A percentile compares a stretch with the other conserved stretches of the same genome.
These are phyloP conservation scores for Mortierella sp. DNA, from an alignment of 371 early-diverging fungal species.

Conservation along the genomic window DNA sequence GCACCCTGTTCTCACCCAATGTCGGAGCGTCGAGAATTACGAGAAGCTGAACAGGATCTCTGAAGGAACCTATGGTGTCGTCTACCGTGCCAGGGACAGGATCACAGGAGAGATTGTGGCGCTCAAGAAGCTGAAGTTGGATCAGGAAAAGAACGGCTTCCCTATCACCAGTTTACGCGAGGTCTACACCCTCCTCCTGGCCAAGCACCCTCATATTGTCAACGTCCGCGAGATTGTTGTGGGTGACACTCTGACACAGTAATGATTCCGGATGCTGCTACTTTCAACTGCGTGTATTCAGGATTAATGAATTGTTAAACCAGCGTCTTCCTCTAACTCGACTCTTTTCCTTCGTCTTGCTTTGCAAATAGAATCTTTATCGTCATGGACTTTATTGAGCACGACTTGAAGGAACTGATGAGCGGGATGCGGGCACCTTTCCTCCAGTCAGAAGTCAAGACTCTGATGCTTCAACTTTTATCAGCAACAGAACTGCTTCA, in stretches of 20 bases:
- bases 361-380: constrained; percentile 83
- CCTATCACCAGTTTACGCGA: constrained; percentile 95
- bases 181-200: constrained; percentile 88
- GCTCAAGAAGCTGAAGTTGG: constrained; percentile 97
- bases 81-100: constrained; percentile 96
- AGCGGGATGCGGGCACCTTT: constrained; percentile 85
- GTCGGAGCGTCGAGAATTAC: constrained; percentile 87
- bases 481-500: constrained; percentile 93
- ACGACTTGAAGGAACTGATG: constrained; percentile 94
- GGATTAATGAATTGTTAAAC: background rate
- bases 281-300: background rate
- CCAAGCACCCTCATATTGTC: constrained; percentile 95
- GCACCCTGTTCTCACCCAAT: constrained; percentile 64
- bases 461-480: constrained; percentile 90
- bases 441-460: constrained; percentile 92
- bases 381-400: constrained; percentile 98
- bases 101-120: constrained; percentile 96
- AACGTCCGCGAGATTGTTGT: constrained; percentile 94
- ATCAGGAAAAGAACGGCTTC: constrained; percentile 96
- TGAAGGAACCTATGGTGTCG: constrained; percentile 99
- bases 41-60: constrained; percentile 96
- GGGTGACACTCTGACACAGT: constrained; percentile 83
- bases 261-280: constrained; percentile 41
- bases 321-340: background rate
- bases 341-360: background rate